phyloP scores from a whole-genome alignment of 1,284 basidiomycete genomes.

The Sporisorium sorghi region DNA sequence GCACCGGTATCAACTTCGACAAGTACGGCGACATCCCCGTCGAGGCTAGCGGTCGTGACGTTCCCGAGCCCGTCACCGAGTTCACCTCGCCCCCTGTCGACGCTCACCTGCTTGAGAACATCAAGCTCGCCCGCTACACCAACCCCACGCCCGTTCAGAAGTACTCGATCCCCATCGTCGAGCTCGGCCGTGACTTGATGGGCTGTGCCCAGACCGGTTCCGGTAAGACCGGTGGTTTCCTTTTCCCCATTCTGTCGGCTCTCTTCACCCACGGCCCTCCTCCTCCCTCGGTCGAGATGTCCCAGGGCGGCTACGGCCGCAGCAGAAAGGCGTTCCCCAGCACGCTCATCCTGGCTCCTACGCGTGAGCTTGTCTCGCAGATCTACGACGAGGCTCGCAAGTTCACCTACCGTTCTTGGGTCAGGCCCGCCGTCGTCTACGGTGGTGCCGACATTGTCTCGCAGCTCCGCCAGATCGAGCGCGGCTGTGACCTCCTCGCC shows the following conservation, averaged over 20 bases:
- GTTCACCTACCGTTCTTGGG: slow-evolving; percentile 99
- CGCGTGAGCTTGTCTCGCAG: slow-evolving; percentile 97
- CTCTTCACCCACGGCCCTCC: slow-evolving; percentile 87
- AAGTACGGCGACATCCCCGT: slow-evolving; percentile 99
- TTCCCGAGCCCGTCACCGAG: slow-evolving; percentile 88
- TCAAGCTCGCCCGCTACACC: slow-evolving; percentile 88
- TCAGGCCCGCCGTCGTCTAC: slow-evolving; percentile 97
- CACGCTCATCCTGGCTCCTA: slow-evolving; percentile 94
- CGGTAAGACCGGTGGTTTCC: slow-evolving; percentile 98
- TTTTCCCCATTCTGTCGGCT: slow-evolving; percentile 98
- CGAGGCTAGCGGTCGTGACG: slow-evolving; percentile 93
- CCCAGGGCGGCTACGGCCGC: slow-evolving; percentile 74
- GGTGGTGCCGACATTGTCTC: slow-evolving; percentile 97
- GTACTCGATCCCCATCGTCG: slow-evolving; percentile 98
- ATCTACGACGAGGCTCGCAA: slow-evolving; percentile 99
- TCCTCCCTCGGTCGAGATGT: slow-evolving; percentile 75
- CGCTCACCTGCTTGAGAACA: slow-evolving; percentile 93
- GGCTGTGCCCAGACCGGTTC: slow-evolving; percentile 99
- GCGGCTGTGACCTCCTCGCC: slow-evolving; percentile 94
- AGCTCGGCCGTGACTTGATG: slow-evolving; percentile 91
- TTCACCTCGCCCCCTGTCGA: slow-evolving; percentile 93
- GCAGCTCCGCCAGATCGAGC: slow-evolving; percentile 93
- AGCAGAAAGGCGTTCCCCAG: slow-evolving; percentile 95
- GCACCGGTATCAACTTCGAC: slow-evolving; percentile 99
- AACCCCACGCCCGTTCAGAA: slow-evolving; percentile 99